Evolutionary conservation across 768 basidiomycete species (phyloP), one percentile per base, ranked within the genome.

Genomic region (Cantharellus anzutake): DNA sequence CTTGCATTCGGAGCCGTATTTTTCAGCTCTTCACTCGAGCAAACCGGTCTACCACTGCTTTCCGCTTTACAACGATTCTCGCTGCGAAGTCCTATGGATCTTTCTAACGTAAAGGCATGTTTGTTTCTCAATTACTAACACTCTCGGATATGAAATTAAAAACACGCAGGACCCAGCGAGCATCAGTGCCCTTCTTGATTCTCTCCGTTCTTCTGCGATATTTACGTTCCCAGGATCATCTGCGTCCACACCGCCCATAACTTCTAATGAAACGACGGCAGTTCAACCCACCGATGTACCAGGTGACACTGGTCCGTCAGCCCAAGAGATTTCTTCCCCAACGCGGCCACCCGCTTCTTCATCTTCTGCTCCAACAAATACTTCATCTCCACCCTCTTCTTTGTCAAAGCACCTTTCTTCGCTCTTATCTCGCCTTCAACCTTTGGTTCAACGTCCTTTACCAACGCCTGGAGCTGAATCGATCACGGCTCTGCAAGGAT

Each of bases 151-250:
- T 11, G 35, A 11, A 11, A 14, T 55, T 7, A 11, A 7, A 11
- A 55, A 37, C 52, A 37, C 11, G 4, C 40, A 87, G 84, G 84
- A 87, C 69, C 73, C 81, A 53, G 73, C 73, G 62, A 78, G 77
- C 51, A 75, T 91, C 55, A 77, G 79, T 64, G 80, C 84, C 37
- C 74, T 90, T 35, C 76, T 91, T 16, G 83, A 87, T 58, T 78
- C 79, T 63, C 73, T 89, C 7, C 74, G 78, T 57, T 70, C 75
- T 2, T 88, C 86, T 2, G 75, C 79, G 64, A 83, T 80, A 34
- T 88, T 61, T 38, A 42, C 56, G 40, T n/a, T 57, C 39, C 34
- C 53, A n/a, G 38, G 42, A 44, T 4, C 60, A 20, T 35, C 60
- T 44, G 40, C 61, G 14, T 41, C 51, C 20, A 50, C 41, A 35